phyloP scores from a whole-genome alignment of 768 basidiomycete species.

The Lentinula edodes region DNA sequence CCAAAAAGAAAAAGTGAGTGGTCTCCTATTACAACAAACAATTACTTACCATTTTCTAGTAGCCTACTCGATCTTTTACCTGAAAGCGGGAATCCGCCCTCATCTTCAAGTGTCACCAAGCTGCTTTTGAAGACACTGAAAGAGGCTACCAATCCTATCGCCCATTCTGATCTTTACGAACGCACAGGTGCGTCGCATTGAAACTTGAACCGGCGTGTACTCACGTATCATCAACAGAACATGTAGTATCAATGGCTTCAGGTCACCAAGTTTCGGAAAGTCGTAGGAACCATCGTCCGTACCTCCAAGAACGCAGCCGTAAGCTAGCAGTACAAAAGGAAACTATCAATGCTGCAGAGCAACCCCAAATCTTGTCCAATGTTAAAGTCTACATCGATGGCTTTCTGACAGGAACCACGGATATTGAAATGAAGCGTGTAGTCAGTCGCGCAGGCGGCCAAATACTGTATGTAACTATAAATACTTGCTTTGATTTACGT shows the following conservation, averaged over 20 bases:
- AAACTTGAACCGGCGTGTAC: neutral
- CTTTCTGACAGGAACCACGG: slow-evolving; percentile 65
- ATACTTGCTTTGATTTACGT: neutral
- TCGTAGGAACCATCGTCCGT: slow-evolving; percentile 27
- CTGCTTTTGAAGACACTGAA: slow-evolving; percentile 57
- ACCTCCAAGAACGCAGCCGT: slow-evolving; percentile 35
- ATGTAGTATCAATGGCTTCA: slow-evolving; percentile 55
- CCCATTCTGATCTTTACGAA: slow-evolving; percentile 59
- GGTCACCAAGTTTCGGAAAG: slow-evolving; percentile 65
- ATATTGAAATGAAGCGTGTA: slow-evolving; percentile 72
- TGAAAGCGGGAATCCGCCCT: slow-evolving; percentile 10
- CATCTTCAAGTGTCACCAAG: slow-evolving; percentile 44
- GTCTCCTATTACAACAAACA: neutral
- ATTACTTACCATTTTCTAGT: neutral
- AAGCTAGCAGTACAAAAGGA: slow-evolving; percentile 36
- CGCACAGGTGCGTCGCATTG: slow-evolving; percentile 45
- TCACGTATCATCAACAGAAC: slow-evolving; percentile 30
- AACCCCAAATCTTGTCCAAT: slow-evolving; percentile 31
- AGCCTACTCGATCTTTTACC: slow-evolving; percentile 5
- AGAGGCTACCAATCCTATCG: slow-evolving; percentile 71
- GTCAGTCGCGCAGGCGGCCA: slow-evolving; percentile 64
- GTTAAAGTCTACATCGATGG: slow-evolving; percentile 68
- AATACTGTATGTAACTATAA: slow-evolving; percentile 62
- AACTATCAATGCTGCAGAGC: slow-evolving; percentile 14
- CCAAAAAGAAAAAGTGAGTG: slow-evolving; percentile 1